Percentiles rank a stretch among this genome's conserved stretches.
phyloP scores from a whole-genome alignment of 1,284 basidiomycete genomes.

The Earliella scabrosa region DNA sequence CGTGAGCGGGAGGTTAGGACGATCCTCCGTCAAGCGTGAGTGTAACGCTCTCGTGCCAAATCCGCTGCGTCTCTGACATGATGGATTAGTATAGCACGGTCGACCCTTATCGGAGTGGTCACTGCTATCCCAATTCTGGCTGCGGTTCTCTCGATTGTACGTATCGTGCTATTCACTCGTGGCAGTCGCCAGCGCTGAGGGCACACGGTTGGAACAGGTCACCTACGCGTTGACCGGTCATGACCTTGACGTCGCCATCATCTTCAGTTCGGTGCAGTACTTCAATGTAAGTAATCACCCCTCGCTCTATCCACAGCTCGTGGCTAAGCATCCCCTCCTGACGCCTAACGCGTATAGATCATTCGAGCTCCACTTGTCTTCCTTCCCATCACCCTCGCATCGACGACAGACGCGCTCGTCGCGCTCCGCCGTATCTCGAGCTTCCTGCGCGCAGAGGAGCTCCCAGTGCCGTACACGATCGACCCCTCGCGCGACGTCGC shows the following conservation, averaged over 20 bases:
- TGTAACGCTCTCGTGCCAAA: no score
- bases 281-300: conserved; percentile 63
- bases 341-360: conserved; percentile 41
- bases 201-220: no score
- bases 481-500: conserved; percentile 49
- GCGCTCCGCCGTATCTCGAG: conserved; percentile 61
- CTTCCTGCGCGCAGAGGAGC: conserved; percentile 71
- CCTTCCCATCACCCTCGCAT: conserved; percentile 55
- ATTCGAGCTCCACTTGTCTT: conserved; percentile 57
- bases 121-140: conserved; percentile 66
- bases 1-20: conserved; percentile 57
- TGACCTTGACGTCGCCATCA: conserved; percentile 65
- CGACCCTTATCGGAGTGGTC: conserved; percentile 59
- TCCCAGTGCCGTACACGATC: conserved; percentile 54
- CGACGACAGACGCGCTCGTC: conserved; percentile 62
- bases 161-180: conserved; percentile 21
- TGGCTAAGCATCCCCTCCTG: background rate
- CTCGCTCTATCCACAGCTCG: background rate
- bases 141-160: conserved; percentile 73
- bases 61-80: no score
- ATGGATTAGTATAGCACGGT: conserved; percentile 41
- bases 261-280: conserved; percentile 76
- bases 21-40: conserved; percentile 54
- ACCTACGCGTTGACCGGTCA: conserved; percentile 73
- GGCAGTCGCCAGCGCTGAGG: no score